Conservation (phyloP, 2,329 filamentous ascomycete genomes). For the Trichoderma aggressivum region DNA sequence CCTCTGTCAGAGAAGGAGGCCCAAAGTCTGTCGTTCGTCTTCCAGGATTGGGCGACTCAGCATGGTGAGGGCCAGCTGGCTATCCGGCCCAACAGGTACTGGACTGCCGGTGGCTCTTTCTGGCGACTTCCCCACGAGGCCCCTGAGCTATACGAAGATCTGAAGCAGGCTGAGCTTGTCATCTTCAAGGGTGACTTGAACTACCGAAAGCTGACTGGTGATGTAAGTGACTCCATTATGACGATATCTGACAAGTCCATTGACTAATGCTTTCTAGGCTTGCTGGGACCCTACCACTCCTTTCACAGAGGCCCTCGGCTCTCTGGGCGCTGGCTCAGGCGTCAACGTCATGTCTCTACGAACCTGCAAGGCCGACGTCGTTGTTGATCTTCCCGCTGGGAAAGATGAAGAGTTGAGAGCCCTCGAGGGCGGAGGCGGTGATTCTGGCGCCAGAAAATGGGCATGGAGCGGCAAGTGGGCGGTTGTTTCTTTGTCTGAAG, state of each 20-base stretch:
- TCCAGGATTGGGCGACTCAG: constrained; percentile 73
- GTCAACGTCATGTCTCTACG: constrained; percentile 81
- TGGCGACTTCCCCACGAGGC: constrained; percentile 77
- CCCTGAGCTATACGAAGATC: constrained; percentile 66
- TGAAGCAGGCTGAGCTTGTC: constrained; percentile 80
- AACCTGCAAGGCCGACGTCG: constrained; percentile 95
- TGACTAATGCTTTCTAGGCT: constrained; percentile 27
- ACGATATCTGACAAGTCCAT: neutral
- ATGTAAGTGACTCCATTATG: constrained; percentile 56
- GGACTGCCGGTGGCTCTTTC: constrained; percentile 83
- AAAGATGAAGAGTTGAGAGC: constrained; percentile 76
- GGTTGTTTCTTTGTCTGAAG: constrained; percentile 60
- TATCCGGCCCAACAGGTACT: constrained; percentile 82
- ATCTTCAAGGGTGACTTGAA: constrained; percentile 98
- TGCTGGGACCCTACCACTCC: constrained; percentile 83
- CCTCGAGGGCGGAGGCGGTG: constrained; percentile 66
- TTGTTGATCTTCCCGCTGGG: constrained; percentile 79
- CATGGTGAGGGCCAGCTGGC: constrained; percentile 82
- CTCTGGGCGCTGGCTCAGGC: constrained; percentile 75
- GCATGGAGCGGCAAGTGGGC: constrained; percentile 97
- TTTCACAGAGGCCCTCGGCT: constrained; percentile 80
- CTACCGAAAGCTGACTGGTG: constrained; percentile 86
- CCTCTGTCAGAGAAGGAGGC: constrained; percentile 66
- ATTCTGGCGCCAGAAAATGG: constrained; percentile 74
- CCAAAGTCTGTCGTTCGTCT: constrained; percentile 69